These are phyloP conservation scores for Heterobasidion irregulare DNA, from an alignment of 1,284 basidiomycete species.

Conservation along the genomic window DNA sequence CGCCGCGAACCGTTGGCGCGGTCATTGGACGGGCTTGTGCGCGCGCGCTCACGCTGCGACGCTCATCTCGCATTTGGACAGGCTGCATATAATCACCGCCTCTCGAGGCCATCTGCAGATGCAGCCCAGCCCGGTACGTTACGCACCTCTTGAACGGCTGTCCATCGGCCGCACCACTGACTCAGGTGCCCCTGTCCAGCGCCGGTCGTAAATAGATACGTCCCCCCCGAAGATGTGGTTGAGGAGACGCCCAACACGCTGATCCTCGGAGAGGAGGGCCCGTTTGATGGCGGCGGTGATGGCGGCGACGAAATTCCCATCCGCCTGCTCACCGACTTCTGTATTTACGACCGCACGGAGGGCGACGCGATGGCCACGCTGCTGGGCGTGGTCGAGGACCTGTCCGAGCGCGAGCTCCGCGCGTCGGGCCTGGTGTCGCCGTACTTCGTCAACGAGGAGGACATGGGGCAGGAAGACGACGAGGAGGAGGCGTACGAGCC, in stretches of 20 bases:
- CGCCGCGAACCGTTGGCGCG: no score
- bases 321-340: conserved; percentile 30
- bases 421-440: conserved; percentile 29
- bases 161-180: background rate
- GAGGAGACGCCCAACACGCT: conserved; percentile 21
- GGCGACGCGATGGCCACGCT: conserved; percentile 22
- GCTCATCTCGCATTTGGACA: background rate
- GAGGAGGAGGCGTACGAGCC: conserved; percentile 22
- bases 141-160: no score
- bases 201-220: background rate
- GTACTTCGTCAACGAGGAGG: conserved; percentile 29
- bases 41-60: no score
- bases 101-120: background rate
- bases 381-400: conserved; percentile 9
- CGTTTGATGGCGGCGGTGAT: conserved; percentile 11
- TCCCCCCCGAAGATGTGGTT: conserved; percentile 18
- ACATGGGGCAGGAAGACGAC: conserved; percentile 33
- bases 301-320: conserved; percentile 21
- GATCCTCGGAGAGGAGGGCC: conserved; percentile 24
- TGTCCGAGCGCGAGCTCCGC: conserved; percentile 14
- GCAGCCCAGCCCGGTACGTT: background rate
- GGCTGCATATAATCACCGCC: background rate
- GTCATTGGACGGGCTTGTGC: no score
- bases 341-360: conserved; percentile 27
- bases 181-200: background rate